Percentiles rank a stretch among this genome's conserved stretches.
Conservation (phyloP, 306 rosid species). For the Vachellia collinsii region DNA sequence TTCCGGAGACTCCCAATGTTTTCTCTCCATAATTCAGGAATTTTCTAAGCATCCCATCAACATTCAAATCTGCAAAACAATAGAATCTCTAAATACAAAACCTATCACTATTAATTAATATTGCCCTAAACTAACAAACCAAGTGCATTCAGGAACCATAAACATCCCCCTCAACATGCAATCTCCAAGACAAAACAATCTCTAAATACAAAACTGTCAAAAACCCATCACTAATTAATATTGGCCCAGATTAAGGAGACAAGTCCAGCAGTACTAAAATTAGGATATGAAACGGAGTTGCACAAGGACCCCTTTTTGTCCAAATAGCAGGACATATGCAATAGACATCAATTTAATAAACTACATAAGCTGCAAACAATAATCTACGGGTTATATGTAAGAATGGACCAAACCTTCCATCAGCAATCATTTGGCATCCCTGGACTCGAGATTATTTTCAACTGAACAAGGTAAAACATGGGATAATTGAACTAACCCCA, state of each 20-base stretch:
- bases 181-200: background rate
- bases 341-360: background rate
- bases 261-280: background rate
- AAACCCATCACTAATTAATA: background rate
- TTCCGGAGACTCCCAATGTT: conserved; percentile 13
- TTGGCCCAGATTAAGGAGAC: background rate
- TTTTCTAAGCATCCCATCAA: background rate
- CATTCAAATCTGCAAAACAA: conserved; percentile 2
- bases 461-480: background rate
- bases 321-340: conserved; percentile 18
- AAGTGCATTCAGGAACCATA: conserved; percentile 3
- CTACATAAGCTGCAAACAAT: background rate
- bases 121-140: background rate
- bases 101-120: background rate
- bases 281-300: background rate
- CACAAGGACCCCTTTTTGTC: background rate
- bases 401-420: background rate
- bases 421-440: background rate
- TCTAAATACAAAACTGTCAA: background rate
- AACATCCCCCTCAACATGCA: background rate
- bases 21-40: conserved; percentile 19
- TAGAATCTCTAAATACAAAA: background rate
- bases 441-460: background rate
- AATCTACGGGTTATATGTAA: background rate
- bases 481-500: background rate